A percentile compares a stretch with the other conserved stretches of the same genome.
Conservation (phyloP, 2,329 filamentous ascomycete species). For the Colletotrichum sp. region DNA sequence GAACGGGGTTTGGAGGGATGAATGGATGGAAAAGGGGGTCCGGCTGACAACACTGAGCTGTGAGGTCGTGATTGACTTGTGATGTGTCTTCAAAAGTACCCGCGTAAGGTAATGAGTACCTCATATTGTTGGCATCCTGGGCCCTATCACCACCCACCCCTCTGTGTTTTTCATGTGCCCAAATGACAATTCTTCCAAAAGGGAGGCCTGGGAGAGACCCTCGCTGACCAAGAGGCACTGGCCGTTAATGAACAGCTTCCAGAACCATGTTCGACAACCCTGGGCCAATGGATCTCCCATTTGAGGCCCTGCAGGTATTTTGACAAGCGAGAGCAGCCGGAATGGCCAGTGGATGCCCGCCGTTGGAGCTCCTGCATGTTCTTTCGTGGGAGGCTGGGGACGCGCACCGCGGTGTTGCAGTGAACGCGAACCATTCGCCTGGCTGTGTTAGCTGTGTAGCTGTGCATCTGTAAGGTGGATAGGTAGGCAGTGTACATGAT, state of each 20-base stretch:
- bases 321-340: constrained; percentile 8
- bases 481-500: background rate
- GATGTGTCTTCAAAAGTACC: background rate
- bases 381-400: background rate
- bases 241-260: constrained; percentile 11
- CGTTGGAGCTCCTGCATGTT: background rate
- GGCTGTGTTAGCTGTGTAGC: background rate
- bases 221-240: background rate
- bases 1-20: background rate
- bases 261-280: constrained; percentile 3
- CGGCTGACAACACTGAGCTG: background rate
- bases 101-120: background rate
- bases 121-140: background rate
- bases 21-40: background rate
- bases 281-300: constrained; percentile 11
- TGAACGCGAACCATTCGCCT: background rate
- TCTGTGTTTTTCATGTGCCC: background rate
- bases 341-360: background rate
- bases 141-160: constrained; percentile 1
- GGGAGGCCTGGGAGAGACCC: background rate
- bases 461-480: background rate
- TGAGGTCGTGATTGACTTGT: background rate
- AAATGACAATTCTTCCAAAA: background rate
- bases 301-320: constrained; percentile 1
- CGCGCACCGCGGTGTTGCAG: background rate